phyloP scores from a whole-genome alignment of 306 rosid genomes.

The Datisca glomerata region DNA sequence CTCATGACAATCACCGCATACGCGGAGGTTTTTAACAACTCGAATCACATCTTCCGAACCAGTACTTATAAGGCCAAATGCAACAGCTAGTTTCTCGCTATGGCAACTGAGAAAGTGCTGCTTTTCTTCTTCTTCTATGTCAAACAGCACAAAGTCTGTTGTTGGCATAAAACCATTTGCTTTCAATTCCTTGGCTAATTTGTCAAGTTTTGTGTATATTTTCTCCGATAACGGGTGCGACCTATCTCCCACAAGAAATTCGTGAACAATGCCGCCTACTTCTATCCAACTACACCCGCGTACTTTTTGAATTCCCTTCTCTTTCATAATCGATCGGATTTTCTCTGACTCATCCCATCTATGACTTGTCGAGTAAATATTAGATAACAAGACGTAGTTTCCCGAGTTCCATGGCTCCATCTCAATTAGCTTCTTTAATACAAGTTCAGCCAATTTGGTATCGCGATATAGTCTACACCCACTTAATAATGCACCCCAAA shows the following conservation, averaged over 20 bases:
- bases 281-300: slow-evolving; percentile 69
- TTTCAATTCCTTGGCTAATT: slow-evolving; percentile 40
- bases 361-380: slow-evolving; percentile 51
- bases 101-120: slow-evolving; percentile 59
- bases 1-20: slow-evolving; percentile 65
- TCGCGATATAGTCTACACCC: slow-evolving; percentile 57
- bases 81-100: slow-evolving; percentile 67
- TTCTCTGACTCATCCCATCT: slow-evolving; percentile 59
- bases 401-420: slow-evolving; percentile 76
- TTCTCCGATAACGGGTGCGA: slow-evolving; percentile 41
- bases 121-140: slow-evolving; percentile 68
- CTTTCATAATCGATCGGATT: slow-evolving; percentile 36
- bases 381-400: slow-evolving; percentile 57
- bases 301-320: slow-evolving; percentile 46
- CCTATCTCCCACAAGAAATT: slow-evolving; percentile 59
- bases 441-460: slow-evolving; percentile 46
- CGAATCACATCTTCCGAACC: slow-evolving; percentile 31
- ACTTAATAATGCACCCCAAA: slow-evolving; percentile 64
- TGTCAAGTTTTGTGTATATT: slow-evolving; percentile 51
- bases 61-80: slow-evolving; percentile 48
- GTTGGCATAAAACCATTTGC: slow-evolving; percentile 61
- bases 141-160: slow-evolving; percentile 60
- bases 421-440: slow-evolving; percentile 46
- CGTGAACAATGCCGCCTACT: slow-evolving; percentile 47
- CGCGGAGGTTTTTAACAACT: slow-evolving; percentile 64